Base-by-base conservation (phyloP, 495 filamentous ascomycete genomes). In the Tuber indicum region DNA sequence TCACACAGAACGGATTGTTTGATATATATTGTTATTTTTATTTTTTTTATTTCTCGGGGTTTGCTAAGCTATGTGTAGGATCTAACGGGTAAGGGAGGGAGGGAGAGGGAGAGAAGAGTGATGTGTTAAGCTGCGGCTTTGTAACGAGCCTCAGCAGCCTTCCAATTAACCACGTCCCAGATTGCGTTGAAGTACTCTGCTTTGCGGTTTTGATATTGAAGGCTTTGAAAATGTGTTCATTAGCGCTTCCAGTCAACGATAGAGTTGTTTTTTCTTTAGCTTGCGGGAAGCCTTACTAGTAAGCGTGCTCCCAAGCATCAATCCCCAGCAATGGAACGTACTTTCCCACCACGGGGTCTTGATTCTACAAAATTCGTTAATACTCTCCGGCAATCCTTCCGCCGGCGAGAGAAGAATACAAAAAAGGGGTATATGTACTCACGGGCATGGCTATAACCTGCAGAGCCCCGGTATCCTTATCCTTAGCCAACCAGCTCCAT, bases 101-200 rank as follows among this genome's bases (percentile, higher is more conserved):
- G 4, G 5, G 58, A 66, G 26, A 32, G 4, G 5, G 58, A 66
- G 58, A 66, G 58, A 66, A 36, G 58, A 17, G 26, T 14, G 26
- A 26, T 16, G 1, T 66, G 17, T 62, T 58, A 41, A 16, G 8
- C 21, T 72, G 83, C 83, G 58, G 74, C 82, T 46, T 76, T 80
- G 83, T 95, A 96, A 75, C 96, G 90, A 85, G 92, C 89, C 88
- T 97, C 96, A 49, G 92, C 96, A 58, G 91, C 88, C 88, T 95
- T 96, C 96, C 96, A 99, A 88, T 98, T 98, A 82, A 99, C 88
- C 71, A 99, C 93, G 79, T 98, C 93, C 96, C 96, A 99, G 84
- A 99, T 92, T 75, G 94, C 94, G 75, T 89, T 89, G 85, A 99
- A 97, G 87, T 99, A 99, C 85, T 98, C 96, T 74, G 93, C 96